Percentiles rank a stretch among this genome's conserved stretches.
These are phyloP conservation scores for Hylodesmum podocarpum DNA, from an alignment of 306 rosid species.

Conservation along the genomic window DNA sequence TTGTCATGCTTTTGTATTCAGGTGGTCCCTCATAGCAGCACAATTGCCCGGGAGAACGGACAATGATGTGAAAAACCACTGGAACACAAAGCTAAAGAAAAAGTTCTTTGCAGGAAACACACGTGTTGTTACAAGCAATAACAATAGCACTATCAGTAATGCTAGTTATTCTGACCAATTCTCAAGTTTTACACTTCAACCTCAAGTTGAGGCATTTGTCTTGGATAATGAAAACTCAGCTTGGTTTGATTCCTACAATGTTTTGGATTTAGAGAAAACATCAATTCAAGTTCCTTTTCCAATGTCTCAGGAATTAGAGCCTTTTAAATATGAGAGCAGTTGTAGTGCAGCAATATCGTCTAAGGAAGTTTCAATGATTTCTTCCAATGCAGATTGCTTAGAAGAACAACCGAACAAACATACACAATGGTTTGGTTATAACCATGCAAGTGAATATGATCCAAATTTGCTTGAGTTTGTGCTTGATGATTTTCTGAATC, in stretches of 20 bases:
- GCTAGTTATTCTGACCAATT: not conserved
- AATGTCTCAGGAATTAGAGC: conserved; percentile 11
- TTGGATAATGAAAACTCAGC: not conserved
- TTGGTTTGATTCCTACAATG: conserved; percentile 7
- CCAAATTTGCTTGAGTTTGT: conserved; percentile 6
- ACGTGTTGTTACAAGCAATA: not conserved
- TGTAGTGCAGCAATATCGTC: not conserved
- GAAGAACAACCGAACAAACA: conserved; percentile 13
- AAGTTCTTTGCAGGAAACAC: conserved; percentile 9
- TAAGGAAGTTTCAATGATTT: conserved; percentile 15
- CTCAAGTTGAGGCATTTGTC: conserved; percentile 21
- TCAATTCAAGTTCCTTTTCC: conserved; percentile 12
- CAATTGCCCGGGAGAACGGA: conserved; percentile 34
- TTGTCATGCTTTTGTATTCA: not conserved
- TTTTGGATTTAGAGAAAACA: not conserved
- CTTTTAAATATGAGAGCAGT: conserved; percentile 14
- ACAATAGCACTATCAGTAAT: not conserved
- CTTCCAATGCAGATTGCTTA: conserved; percentile 6
- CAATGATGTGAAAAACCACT: conserved; percentile 37
- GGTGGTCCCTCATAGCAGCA: conserved; percentile 38
- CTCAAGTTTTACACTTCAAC: conserved; percentile 24
- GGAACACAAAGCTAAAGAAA: conserved; percentile 39
- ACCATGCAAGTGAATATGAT: conserved; percentile 14
- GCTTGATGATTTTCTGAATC: conserved; percentile 18
- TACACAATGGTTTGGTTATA: conserved; percentile 11